Evolutionary conservation across 176 grass and related monocot species (phyloP), one percentile per base, ranked within the genome.

Genomic region (Tillandsia leiboldiana): DNA sequence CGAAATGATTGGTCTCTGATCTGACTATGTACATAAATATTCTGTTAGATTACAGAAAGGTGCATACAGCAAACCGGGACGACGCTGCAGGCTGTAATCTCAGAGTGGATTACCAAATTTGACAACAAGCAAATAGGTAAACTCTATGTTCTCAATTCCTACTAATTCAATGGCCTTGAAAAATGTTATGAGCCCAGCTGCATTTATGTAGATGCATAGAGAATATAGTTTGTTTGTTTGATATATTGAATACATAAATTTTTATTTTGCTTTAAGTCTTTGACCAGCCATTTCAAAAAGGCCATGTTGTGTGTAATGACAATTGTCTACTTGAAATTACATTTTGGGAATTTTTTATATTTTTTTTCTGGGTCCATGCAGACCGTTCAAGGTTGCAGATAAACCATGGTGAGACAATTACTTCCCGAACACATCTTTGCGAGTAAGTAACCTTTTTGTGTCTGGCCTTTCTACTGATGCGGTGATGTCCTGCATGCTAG

Each of bases 71-170:
- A 83, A 68, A 87, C 84, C 77, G 89, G 90, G 47, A 90, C 78
- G 81, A 75, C 89, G n/a, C 78, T 93, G 75, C 89, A 90, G 75
- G 89, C 69, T 80, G 29, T 99, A 69, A 90, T 99, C 61, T 93
- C 82, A 11, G 89, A 99, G 71, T 90, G 84, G 89, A 84, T 93
- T 73, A 64, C 74, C 28, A 99, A 99, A 71, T 99, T 99, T 82
- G 84, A 82, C 66, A 93, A 99, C 54, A 86, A 73, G 73, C 89
- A 93, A 84, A 84, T 93, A 67, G 94, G 94, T 99, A 93, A 67
- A 57, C 12, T 57, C 12, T 57, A 57, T 57, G 53, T 57, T 57
- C 53, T 8, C 53, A 57, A 57, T 57, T 57, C n/a, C 2, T 57
- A 12, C n/a, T 57, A 57, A 57, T 17, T 15, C n/a, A 17, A 17